Conservation (phyloP, 2,329 filamentous ascomycete species). For the Gnomoniopsis smithogilvyi region DNA sequence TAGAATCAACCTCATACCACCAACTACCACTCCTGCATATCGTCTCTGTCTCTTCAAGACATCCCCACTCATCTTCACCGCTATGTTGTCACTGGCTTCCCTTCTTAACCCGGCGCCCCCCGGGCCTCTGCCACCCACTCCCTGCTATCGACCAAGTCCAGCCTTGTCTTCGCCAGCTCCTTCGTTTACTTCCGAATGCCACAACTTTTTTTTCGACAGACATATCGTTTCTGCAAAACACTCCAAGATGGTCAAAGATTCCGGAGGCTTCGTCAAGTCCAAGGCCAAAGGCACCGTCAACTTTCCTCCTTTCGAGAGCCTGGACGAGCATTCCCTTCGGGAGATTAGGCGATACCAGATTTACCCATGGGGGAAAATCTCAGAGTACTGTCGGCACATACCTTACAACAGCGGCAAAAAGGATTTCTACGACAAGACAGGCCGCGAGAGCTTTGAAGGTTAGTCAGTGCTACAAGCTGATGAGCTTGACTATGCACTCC, state of each 20-base stretch:
- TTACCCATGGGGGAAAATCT: conserved; percentile 61
- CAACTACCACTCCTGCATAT: conserved; percentile 30
- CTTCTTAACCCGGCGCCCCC: conserved; percentile 62
- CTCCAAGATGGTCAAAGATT: conserved; percentile 62
- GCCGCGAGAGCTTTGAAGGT: conserved; percentile 87
- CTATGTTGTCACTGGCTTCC: conserved; percentile 63
- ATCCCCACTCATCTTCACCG: conserved; percentile 31
- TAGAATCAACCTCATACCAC: conserved; percentile 26
- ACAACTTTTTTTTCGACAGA: conserved; percentile 24
- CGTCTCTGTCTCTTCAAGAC: conserved; percentile 45
- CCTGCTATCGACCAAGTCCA: conserved; percentile 40
- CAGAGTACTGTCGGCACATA: conserved; percentile 68
- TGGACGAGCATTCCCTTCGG: conserved; percentile 53
- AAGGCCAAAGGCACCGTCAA: conserved; percentile 65
- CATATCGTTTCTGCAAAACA: conserved; percentile 37
- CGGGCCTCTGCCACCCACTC: conserved; percentile 33
- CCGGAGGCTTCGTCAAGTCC: conserved; percentile 58
- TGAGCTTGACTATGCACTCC: background rate
- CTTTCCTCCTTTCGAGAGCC: conserved; percentile 69
- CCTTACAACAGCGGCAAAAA: conserved; percentile 96
- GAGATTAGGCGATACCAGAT: conserved; percentile 65
- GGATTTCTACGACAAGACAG: conserved; percentile 80
- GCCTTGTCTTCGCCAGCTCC: conserved; percentile 32
- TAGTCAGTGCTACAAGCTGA: conserved; percentile 24
- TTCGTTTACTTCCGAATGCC: conserved; percentile 30